These are phyloP conservation scores for Cubamyces lactineus DNA, from an alignment of 768 basidiomycete species.

Conservation along the genomic window DNA sequence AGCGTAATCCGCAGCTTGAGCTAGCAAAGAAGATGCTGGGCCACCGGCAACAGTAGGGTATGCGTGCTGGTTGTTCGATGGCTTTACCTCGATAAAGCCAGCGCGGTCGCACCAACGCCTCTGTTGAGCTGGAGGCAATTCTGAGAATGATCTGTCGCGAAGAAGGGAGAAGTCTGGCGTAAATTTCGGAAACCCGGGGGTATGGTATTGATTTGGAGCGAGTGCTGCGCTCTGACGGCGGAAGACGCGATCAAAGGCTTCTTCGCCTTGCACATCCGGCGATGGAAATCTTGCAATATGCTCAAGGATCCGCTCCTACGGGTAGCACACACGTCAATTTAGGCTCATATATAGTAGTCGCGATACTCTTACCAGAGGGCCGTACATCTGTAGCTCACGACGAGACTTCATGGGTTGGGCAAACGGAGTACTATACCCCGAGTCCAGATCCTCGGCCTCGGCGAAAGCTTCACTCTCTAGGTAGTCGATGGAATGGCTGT, in stretches of 20 bases:
- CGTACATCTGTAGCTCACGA: background rate
- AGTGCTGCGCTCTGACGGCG: background rate
- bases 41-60: no score
- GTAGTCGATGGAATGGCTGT: background rate
- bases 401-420: background rate
- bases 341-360: background rate
- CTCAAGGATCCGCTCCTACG: background rate
- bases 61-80: background rate
- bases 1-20: constrained; percentile 33
- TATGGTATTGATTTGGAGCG: background rate
- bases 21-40: background rate
- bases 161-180: background rate
- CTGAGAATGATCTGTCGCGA: background rate
- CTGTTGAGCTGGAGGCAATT: background rate
- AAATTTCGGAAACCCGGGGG: background rate
- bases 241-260: background rate
- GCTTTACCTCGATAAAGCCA: background rate
- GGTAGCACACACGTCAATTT: background rate
- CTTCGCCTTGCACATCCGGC: no score
- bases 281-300: background rate
- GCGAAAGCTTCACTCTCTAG: background rate
- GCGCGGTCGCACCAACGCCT: background rate
- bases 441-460: background rate
- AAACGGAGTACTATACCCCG: no score
- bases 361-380: background rate